Base-by-base conservation (phyloP, 1,139 yeast genomes). In the Debaryomyces sp. region DNA sequence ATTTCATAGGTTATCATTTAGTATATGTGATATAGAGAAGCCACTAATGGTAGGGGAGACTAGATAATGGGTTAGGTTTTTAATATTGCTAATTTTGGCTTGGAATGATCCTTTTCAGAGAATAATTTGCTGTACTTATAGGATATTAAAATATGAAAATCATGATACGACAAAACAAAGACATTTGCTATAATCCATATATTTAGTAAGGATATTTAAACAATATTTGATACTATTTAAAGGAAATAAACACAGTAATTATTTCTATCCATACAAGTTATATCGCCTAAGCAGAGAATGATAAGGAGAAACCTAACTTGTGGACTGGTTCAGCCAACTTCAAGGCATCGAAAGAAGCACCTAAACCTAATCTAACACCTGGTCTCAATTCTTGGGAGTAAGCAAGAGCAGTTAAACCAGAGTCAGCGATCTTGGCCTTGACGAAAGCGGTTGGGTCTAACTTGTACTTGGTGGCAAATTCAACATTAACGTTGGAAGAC, bases 241-340 rank as follows among this genome's bases (percentile, higher is more conserved):
- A 40, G 23, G 15, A 30, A 41, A 41, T 21, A 32, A 17, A 18
- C 6, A 24, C 23, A 21, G 17, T 12, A 26, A 33, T 24, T 35
- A 10, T 35, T 34, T 24, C 21, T 35, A 21, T 21, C 38, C 38
- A 17, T 17, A 21, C 22, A 21, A 22, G 27, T 36, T 24, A 24
- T 21, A 24, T 35, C 40, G 51, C 51, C 72, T 85, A 90, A 70
- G 96, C 95, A 64, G 94, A 78, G 80, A 92, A 92, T 59, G 96
- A 83, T 74, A 94, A 82, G 54, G 96, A 89, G 80, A 89, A 82
- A 76, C 99, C 99, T 67, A 94, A 82, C 85, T 95, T 92, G 86
- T 94, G 99, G 67, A 95, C 97, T 60, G 97, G 91, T 81, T 92
- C 97, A 71, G 91, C 87, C 70, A 94, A 84, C 78, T 94, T 89